Percentiles rank a stretch among this genome's conserved stretches.
phyloP scores from a whole-genome alignment of 2,329 filamentous ascomycete species.

The Calonectria fujianensis region DNA sequence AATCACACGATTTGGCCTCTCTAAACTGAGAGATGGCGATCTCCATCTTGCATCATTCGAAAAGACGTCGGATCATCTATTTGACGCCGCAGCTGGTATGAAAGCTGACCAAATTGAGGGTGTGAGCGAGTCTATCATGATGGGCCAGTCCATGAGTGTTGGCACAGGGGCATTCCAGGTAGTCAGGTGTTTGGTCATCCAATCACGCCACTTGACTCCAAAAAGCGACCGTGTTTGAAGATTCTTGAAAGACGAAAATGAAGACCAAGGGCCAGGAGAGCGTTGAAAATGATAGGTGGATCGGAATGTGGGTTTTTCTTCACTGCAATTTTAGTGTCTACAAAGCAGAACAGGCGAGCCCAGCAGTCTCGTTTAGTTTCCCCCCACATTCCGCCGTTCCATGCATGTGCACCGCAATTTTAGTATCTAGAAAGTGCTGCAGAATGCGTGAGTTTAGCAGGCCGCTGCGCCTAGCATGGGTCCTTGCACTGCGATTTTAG shows the following conservation, averaged over 20 bases:
- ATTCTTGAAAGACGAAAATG: constrained; percentile 70
- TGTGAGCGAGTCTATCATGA: constrained; percentile 97
- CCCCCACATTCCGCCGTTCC: too few species aligned
- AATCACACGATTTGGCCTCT: constrained; percentile 95
- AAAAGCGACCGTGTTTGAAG: constrained; percentile 82
- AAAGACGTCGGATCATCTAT: constrained; percentile 98
- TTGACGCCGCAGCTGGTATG: constrained; percentile 93
- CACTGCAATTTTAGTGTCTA: background rate
- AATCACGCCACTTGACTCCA: constrained; percentile 72
- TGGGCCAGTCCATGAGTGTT: constrained; percentile 94
- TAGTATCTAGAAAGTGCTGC: too few species aligned
- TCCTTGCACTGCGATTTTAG: background rate
- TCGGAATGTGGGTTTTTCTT: too few species aligned
- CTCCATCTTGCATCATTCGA: constrained; percentile 97
- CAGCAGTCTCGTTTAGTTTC: too few species aligned
- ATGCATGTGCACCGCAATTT: too few species aligned
- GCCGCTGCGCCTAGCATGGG: too few species aligned
- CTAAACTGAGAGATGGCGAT: constrained; percentile 96
- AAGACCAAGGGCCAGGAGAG: background rate
- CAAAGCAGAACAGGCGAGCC: background rate
- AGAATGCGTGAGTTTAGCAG: too few species aligned
- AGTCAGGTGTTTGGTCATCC: constrained; percentile 83
- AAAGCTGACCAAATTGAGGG: constrained; percentile 95
- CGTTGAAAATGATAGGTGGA: too few species aligned
- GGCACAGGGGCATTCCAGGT: constrained; percentile 96